Evolutionary conservation across 2,329 filamentous ascomycete genomes (phyloP).

Genomic region (Talaromyces piceae): DNA sequence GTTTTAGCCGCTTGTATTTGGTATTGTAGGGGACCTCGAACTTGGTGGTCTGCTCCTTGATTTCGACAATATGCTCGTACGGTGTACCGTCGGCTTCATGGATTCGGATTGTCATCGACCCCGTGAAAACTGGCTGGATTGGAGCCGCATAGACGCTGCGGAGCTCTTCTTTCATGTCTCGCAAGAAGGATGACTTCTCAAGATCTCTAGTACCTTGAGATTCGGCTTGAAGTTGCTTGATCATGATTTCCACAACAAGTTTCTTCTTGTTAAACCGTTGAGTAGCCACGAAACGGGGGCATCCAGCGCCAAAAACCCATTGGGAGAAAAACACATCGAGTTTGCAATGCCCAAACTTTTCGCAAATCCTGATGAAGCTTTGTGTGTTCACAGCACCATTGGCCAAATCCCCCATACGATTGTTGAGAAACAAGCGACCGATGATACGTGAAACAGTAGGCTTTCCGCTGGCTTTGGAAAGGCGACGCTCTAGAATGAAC

Average conservation of each 20-base stretch:
- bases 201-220: constrained; percentile 52
- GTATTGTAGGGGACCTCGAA: constrained; percentile 98
- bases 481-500: constrained; percentile 84
- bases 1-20: constrained; percentile 95
- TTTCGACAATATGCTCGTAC: constrained; percentile 95
- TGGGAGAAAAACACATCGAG: constrained; percentile 89
- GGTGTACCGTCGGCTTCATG: constrained; percentile 97
- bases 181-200: constrained; percentile 68
- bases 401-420: constrained; percentile 69
- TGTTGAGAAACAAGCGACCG: constrained; percentile 75
- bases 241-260: constrained; percentile 83
- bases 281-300: constrained; percentile 75
- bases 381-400: constrained; percentile 66
- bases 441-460: constrained; percentile 79
- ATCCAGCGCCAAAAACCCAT: constrained; percentile 84
- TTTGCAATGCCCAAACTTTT: constrained; percentile 79
- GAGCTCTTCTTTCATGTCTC: constrained; percentile 73
- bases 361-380: constrained; percentile 73
- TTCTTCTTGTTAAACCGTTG: constrained; percentile 98
- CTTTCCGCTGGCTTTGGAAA: constrained; percentile 81
- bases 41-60: constrained; percentile 75
- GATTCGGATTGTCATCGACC: constrained; percentile 94
- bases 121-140: constrained; percentile 76
- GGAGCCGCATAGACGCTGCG: constrained; percentile 61
- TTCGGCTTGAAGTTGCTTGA: constrained; percentile 64